Percentiles rank a stretch among this genome's conserved stretches.
Conservation (phyloP, 108 stramenopile species). For the Skeletonema costatum region DNA sequence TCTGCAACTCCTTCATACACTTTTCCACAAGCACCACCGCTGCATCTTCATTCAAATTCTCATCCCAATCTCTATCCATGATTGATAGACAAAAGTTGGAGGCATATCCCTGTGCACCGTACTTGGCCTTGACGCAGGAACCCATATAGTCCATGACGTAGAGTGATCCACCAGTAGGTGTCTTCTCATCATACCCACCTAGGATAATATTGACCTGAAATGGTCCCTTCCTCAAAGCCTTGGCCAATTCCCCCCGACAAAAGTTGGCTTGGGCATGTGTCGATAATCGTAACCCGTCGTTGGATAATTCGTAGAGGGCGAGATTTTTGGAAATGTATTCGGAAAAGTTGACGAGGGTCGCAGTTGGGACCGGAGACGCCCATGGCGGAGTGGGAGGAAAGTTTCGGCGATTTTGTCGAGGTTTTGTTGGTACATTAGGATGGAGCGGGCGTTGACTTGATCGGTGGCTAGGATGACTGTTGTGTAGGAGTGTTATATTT, state of each 20-base stretch:
- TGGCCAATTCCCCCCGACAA: conserved; percentile 92
- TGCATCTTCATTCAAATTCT: conserved; percentile 81
- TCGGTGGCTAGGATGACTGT: conserved; percentile 87
- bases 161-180: conserved; percentile 66
- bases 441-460: conserved; percentile 88
- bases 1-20: conserved; percentile 92
- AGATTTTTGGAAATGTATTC: conserved; percentile 96
- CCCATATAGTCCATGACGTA: conserved; percentile 96
- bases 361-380: conserved; percentile 89
- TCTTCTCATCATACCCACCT: conserved; percentile 86
- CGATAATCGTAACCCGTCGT: conserved; percentile 89
- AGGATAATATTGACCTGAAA: conserved; percentile 96
- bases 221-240: conserved; percentile 93
- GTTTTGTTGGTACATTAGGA: conserved; percentile 87
- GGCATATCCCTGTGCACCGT: conserved; percentile 92
- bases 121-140: conserved; percentile 79
- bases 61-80: conserved; percentile 92
- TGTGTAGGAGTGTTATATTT: no score
- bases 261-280: conserved; percentile 95
- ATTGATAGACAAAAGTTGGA: conserved; percentile 94
- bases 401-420: conserved; percentile 80
- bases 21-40: conserved; percentile 83
- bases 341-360: conserved; percentile 88
- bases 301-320: conserved; percentile 90
- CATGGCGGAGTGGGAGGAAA: conserved; percentile 84